phyloP scores from a whole-genome alignment of 169 alveolate genomes.

The Plasmodium sp. region DNA sequence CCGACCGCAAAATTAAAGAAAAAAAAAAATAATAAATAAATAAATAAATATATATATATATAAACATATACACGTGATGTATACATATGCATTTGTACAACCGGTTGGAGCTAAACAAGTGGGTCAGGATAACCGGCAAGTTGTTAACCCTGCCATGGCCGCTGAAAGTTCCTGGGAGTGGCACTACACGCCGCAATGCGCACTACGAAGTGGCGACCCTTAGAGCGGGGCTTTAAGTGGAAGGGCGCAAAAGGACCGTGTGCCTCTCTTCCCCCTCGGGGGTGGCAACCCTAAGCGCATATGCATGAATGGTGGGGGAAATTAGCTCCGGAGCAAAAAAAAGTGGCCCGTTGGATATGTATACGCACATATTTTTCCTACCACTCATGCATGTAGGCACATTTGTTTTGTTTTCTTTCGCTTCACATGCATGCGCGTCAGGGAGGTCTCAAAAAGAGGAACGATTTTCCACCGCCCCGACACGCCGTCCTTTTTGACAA shows the following conservation, averaged over 20 bases:
- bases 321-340: background rate
- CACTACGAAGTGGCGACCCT: background rate
- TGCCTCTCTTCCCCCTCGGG: background rate
- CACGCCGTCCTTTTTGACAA: background rate
- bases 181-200: background rate
- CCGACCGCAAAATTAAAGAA: background rate
- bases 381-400: background rate
- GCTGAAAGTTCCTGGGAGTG: background rate
- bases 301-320: background rate
- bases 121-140: background rate
- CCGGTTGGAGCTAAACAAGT: background rate
- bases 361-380: background rate
- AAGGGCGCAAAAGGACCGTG: background rate
- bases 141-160: background rate
- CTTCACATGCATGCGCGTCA: background rate
- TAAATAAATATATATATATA: too few species aligned
- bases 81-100: too few species aligned
- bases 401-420: background rate
- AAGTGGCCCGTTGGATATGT: background rate
- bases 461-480: background rate
- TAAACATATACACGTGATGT: too few species aligned
- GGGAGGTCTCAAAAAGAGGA: background rate
- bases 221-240: background rate
- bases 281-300: background rate
- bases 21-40: too few species aligned